A percentile compares a stretch with the other conserved stretches of the same genome.
Conservation (phyloP, 306 rosid species). For the Lathyrus sativus region DNA sequence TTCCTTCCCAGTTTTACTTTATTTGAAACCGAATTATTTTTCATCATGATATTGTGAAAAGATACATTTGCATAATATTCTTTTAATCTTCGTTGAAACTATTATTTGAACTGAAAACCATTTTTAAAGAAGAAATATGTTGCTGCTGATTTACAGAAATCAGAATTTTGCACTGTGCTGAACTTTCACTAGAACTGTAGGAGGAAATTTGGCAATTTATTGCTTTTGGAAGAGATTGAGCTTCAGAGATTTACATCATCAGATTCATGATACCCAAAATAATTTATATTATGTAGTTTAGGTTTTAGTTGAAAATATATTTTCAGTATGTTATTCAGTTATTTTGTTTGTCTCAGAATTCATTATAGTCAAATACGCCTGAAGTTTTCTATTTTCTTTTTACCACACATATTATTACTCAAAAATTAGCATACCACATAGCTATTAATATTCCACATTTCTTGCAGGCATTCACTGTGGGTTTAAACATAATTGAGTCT, state of each 20-base stretch:
- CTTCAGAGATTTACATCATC: conserved; percentile 12
- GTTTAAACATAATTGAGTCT: conserved; percentile 82
- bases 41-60: conserved; percentile 12
- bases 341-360: conserved; percentile 30
- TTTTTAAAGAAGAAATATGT: neutral
- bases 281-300: conserved; percentile 14
- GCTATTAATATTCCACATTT: conserved; percentile 27
- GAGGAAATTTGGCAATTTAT: conserved; percentile 9
- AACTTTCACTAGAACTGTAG: conserved; percentile 21
- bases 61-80: conserved; percentile 21
- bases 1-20: conserved; percentile 4
- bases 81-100: conserved; percentile 15
- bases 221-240: conserved; percentile 9
- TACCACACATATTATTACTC: conserved; percentile 14
- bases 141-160: conserved; percentile 14
- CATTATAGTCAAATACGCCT: neutral
- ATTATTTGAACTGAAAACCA: conserved; percentile 22
- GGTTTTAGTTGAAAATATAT: conserved; percentile 18
- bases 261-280: conserved; percentile 5
- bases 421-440: conserved; percentile 25
- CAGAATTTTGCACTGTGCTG: conserved; percentile 14
- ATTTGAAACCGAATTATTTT: conserved; percentile 18
- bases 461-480: conserved; percentile 79
- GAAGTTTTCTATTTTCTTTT: conserved; percentile 20
- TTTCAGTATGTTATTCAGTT: conserved; percentile 17